Conservation (phyloP, 805 yeast genomes). For the Lipomyces lipofer region DNA sequence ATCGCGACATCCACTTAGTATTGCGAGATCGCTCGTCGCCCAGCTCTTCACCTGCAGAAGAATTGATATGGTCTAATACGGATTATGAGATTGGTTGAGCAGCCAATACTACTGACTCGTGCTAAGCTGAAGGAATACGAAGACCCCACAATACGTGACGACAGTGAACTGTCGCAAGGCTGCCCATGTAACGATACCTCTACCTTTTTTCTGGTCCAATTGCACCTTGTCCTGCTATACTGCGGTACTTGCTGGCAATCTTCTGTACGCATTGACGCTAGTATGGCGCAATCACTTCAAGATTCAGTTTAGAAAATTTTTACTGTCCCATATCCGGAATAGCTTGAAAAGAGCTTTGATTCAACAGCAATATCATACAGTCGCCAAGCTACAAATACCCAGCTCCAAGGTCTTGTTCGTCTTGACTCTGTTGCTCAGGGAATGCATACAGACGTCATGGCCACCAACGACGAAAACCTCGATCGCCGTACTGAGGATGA, state of each 20-base stretch:
- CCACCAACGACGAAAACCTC: neutral
- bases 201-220: neutral
- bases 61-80: neutral
- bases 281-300: conserved; percentile 1
- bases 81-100: neutral
- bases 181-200: neutral
- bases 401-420: neutral
- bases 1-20: neutral
- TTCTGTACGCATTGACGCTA: neutral
- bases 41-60: neutral
- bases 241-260: neutral
- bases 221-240: neutral
- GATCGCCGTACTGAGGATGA: neutral
- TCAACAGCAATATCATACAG: neutral
- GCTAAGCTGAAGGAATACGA: neutral
- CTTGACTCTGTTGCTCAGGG: neutral
- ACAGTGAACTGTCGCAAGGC: neutral
- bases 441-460: neutral
- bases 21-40: neutral
- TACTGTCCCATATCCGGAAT: neutral
- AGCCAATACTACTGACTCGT: neutral
- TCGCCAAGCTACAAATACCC: neutral
- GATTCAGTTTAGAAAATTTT: neutral
- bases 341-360: too few relatives aligned
- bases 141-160: neutral